These are phyloP conservation scores for Plectranthus barbatus DNA, from an alignment of 257 asterid species.

Conservation along the genomic window DNA sequence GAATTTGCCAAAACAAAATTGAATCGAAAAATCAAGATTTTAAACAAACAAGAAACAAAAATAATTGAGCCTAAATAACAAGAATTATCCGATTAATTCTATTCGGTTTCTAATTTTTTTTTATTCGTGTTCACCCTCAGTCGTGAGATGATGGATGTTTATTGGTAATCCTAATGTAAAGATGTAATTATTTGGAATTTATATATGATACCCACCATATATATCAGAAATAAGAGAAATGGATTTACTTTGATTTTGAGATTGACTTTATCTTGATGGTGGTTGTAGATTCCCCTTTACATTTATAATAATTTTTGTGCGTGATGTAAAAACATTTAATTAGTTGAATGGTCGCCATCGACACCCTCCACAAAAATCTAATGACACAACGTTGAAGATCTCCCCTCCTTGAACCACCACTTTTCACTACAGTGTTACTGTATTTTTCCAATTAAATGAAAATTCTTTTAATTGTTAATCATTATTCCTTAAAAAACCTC, in stretches of 20 bases:
- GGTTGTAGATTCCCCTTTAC: background rate
- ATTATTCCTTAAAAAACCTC: too few species aligned
- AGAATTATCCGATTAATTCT: too few species aligned
- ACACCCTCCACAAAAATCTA: conserved; percentile 36
- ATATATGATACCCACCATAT: background rate
- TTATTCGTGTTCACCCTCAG: too few species aligned
- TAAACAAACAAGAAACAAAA: too few species aligned
- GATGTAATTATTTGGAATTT: background rate
- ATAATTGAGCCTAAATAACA: too few species aligned
- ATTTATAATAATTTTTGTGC: background rate
- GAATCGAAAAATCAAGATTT: too few species aligned
- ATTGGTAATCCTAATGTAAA: too few species aligned
- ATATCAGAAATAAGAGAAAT: conserved; percentile 2
- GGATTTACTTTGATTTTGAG: conserved; percentile 2
- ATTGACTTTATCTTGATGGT: background rate
- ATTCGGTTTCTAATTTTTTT: too few species aligned
- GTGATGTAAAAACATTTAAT: conserved; percentile 2
- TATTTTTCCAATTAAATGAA: background rate
- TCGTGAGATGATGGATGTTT: too few species aligned
- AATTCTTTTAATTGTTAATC: background rate
- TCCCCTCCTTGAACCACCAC: conserved; percentile 14
- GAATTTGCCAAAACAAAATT: too few species aligned
- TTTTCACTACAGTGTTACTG: background rate
- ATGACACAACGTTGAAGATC: conserved; percentile 31
- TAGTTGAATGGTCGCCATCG: conserved; percentile 28